phyloP scores from a whole-genome alignment of 2,329 filamentous ascomycete genomes.

The Graphiopsis chlorocephala region DNA sequence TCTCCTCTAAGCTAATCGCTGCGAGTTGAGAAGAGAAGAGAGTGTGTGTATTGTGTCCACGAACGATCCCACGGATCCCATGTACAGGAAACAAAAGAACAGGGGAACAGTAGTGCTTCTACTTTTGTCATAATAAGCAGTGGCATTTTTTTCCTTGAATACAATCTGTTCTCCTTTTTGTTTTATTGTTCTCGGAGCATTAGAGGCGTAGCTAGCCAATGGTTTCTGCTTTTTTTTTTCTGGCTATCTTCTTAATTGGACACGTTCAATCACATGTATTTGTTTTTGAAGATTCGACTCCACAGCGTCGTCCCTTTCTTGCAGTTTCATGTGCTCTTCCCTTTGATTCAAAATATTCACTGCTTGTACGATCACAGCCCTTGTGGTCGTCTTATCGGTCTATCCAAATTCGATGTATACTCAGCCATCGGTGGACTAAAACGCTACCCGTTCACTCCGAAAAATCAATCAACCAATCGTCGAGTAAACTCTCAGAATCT shows the following conservation, averaged over 20 bases:
- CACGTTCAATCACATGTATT: not conserved
- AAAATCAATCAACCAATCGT: too few relatives aligned
- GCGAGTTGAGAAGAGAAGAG: not conserved
- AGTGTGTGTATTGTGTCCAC: not conserved
- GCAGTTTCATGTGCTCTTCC: too few relatives aligned
- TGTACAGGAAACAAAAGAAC: not conserved
- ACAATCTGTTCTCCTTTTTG: not conserved
- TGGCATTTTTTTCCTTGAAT: not conserved
- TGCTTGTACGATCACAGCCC: too few relatives aligned
- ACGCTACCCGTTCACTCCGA: too few relatives aligned
- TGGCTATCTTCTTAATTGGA: not conserved
- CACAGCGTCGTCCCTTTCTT: too few relatives aligned
- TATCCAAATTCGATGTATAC: too few relatives aligned
- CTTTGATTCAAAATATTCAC: too few relatives aligned
- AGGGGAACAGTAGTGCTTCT: not conserved
- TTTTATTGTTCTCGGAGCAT: not conserved
- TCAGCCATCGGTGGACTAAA: too few relatives aligned
- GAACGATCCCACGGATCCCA: not conserved
- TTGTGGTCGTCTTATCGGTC: too few relatives aligned
- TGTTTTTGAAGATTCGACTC: not conserved
- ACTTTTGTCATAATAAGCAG: not conserved
- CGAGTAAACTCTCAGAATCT: too few relatives aligned
- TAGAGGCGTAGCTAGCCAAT: not conserved
- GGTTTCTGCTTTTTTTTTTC: not conserved
- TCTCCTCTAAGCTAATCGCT: constrained; percentile 26